A percentile compares a stretch with the other conserved stretches of the same genome.
phyloP scores from a whole-genome alignment of 2,329 filamentous ascomycete species.

The Westerdykella sp. region DNA sequence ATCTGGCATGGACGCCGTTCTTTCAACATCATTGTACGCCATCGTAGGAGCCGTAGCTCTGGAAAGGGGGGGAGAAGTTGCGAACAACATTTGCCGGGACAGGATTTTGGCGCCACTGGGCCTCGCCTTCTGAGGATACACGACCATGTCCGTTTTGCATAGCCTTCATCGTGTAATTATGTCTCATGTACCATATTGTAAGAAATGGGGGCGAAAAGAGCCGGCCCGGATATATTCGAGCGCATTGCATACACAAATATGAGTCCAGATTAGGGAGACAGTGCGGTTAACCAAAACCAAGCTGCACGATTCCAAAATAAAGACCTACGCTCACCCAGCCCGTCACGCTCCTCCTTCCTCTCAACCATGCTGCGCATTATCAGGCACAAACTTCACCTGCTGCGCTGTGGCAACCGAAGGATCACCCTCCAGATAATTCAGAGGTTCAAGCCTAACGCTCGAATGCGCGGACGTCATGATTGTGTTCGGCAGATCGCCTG shows the following conservation, averaged over 20 bases:
- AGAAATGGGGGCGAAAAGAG: neutral
- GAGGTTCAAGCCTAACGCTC: slow-evolving; percentile 41
- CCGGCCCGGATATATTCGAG: neutral
- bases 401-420: slow-evolving; percentile 16
- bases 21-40: slow-evolving; percentile 73
- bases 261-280: too few species aligned
- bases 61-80: slow-evolving; percentile 74
- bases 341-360: too few species aligned
- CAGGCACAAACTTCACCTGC: neutral
- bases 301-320: too few species aligned
- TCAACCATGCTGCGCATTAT: neutral
- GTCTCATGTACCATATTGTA: slow-evolving; percentile 1
- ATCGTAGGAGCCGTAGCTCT: slow-evolving; percentile 86
- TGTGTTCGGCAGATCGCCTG: slow-evolving; percentile 46
- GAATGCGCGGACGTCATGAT: slow-evolving; percentile 46
- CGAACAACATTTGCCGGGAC: slow-evolving; percentile 68
- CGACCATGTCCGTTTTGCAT: neutral
- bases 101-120: slow-evolving; percentile 57
- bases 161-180: neutral
- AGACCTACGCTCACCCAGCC: too few species aligned
- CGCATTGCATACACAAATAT: neutral
- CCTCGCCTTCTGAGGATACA: slow-evolving; percentile 20
- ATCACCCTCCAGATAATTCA: slow-evolving; percentile 42
- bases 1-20: slow-evolving; percentile 69
- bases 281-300: too few species aligned